Evolutionary conservation across 306 rosid genomes (phyloP), one percentile per base, ranked within the genome.

Genomic region (Phaseolus lunatus): DNA sequence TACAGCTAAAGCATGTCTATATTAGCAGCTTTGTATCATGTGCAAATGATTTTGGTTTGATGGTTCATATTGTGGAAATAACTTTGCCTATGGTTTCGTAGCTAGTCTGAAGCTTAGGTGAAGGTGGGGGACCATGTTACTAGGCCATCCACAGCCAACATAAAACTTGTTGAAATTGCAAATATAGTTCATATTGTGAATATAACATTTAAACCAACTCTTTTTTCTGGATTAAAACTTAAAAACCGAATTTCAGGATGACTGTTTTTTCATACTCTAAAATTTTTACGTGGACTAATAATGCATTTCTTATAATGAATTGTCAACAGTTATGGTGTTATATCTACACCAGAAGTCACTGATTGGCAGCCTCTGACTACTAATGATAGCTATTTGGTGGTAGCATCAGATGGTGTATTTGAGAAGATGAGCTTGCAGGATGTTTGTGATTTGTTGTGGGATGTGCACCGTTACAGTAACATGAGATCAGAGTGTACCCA

Each of bases 401-500:
- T 88, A 77, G 91, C 97, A 78, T 92, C 97, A 74, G 98, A 94
- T 85, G 98, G 98, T 37, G 81, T 92, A 79, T 90, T 94, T 86
- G 97, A 94, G 96, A 94, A 92, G 82, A 70, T 87, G 88, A 85
- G 92, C 71, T 18, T 83, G 82, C 95, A 92, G 78, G 97, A 94
- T 37, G 98, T 94, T 58, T 94, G 98, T 86, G 97, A 94, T 86
- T 83, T 92, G 88, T 57, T 92, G 88, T 90, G 96, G 96, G 96
- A 92, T 64, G 87, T 87, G 52, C 90, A 54, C 41, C 69, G 62
- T 73, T 73, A 78, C 31, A 75, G 82, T 75, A 67, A 81, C 48
- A 44, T 43, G 76, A 72, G 82, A 86, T 85, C 90, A 4, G 82
- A 82, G 57, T 78, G 84, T 77, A 77, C 94, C 75, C 58, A 88